Percentiles rank a stretch among this genome's conserved stretches.
Conservation (phyloP, 352 stramenopile species). For the Thalassiosira livingstoniorum region DNA sequence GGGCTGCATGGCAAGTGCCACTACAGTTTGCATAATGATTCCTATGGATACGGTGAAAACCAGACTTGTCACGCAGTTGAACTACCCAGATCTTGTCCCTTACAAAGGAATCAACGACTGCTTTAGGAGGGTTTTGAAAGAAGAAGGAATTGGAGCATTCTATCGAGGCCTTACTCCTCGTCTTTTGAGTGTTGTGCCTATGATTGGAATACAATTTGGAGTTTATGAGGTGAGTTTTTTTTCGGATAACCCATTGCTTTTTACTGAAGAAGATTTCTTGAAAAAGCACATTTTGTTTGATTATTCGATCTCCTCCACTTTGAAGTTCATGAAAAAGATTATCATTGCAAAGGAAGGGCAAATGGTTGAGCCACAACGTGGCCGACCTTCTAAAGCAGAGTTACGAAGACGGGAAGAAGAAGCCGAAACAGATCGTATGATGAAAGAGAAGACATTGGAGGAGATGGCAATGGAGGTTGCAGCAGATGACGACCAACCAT, state of each 20-base stretch:
- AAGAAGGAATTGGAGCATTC: slow-evolving; percentile 87
- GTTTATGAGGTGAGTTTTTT: slow-evolving; percentile 72
- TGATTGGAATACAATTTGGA: slow-evolving; percentile 90
- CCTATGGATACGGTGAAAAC: slow-evolving; percentile 90
- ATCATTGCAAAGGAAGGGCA: slow-evolving; percentile 65
- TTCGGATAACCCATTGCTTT: not conserved
- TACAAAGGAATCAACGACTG: slow-evolving; percentile 90
- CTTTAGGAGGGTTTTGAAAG: slow-evolving; percentile 79
- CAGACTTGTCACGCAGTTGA: slow-evolving; percentile 86
- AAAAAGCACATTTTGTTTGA: slow-evolving; percentile 1
- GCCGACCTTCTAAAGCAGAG: slow-evolving; percentile 42
- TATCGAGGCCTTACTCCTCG: slow-evolving; percentile 87
- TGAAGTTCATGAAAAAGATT: slow-evolving; percentile 80
- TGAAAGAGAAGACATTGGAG: slow-evolving; percentile 56
- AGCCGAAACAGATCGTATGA: slow-evolving; percentile 39
- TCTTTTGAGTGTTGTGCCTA: slow-evolving; percentile 88
- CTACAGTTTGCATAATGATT: slow-evolving; percentile 89
- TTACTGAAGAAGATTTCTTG: not conserved
- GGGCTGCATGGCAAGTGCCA: slow-evolving; percentile 86
- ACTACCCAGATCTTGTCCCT: slow-evolving; percentile 59
- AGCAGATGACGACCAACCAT: slow-evolving; percentile 76
- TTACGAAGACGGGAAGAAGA: slow-evolving; percentile 31
- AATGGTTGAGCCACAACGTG: slow-evolving; percentile 27
- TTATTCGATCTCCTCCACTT: not conserved
- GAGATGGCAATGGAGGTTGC: slow-evolving; percentile 83